Evolutionary conservation across 2,329 filamentous ascomycete species (phyloP).

Genomic region (Colletotrichum phormii): DNA sequence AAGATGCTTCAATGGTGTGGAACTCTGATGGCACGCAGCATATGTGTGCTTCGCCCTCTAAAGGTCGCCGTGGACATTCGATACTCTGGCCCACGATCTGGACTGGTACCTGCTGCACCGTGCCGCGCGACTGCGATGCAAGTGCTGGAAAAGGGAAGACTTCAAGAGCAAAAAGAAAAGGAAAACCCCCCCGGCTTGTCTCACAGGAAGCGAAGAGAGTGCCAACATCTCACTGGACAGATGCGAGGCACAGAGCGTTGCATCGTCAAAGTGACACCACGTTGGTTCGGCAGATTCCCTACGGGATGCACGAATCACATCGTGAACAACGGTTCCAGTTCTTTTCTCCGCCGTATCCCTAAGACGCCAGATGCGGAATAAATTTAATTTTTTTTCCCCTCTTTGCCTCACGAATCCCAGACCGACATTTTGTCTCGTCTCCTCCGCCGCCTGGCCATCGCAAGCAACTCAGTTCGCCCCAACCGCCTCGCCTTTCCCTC

Average conservation of each 20-base stretch:
- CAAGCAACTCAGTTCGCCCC: slow-evolving; percentile 7
- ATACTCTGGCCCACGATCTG: slow-evolving; percentile 14
- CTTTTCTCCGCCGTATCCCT: slow-evolving; percentile 12
- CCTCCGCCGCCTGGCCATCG: not conserved
- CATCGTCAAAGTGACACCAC: slow-evolving; percentile 31
- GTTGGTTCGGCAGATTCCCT: slow-evolving; percentile 28
- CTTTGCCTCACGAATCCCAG: slow-evolving; percentile 7
- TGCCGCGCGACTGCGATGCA: slow-evolving; percentile 30
- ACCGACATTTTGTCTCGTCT: slow-evolving; percentile 33
- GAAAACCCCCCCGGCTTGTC: slow-evolving; percentile 16
- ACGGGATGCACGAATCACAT: slow-evolving; percentile 35
- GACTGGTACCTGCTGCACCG: slow-evolving; percentile 31
- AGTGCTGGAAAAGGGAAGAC: slow-evolving; percentile 12
- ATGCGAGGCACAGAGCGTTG: slow-evolving; percentile 25
- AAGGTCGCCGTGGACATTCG: slow-evolving; percentile 14
- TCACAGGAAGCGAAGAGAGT: slow-evolving; percentile 7
- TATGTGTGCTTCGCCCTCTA: slow-evolving; percentile 5
- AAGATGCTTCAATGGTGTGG: slow-evolving; percentile 4
- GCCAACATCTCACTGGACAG: slow-evolving; percentile 27
- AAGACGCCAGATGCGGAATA: slow-evolving; percentile 4
- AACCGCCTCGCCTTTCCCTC: not conserved
- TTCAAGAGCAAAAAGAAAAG: not conserved
- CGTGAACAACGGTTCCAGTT: slow-evolving; percentile 13
- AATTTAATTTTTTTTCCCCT: slow-evolving; percentile 11
- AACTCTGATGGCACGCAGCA: not conserved